Percentiles rank a stretch among this genome's conserved stretches.
phyloP scores from a whole-genome alignment of 2,329 filamentous ascomycete genomes.

The Ilyonectria robusta region DNA sequence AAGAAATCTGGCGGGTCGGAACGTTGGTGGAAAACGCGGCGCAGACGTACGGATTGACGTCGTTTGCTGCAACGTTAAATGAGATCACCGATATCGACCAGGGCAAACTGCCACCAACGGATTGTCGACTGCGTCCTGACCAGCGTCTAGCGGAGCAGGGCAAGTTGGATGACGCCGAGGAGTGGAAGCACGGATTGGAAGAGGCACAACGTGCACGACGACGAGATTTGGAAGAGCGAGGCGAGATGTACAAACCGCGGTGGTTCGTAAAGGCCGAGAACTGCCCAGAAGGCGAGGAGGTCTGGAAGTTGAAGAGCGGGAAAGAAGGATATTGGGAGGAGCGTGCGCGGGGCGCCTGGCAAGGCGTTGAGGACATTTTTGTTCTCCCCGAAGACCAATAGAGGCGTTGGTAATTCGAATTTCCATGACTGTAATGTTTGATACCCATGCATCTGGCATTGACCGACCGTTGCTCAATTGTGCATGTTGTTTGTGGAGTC shows the following conservation, averaged over 20 bases:
- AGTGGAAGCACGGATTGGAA: constrained; percentile 85
- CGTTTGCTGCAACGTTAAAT: constrained; percentile 89
- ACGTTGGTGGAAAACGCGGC: constrained; percentile 83
- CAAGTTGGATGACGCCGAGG: constrained; percentile 86
- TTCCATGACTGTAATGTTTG: constrained; percentile 11
- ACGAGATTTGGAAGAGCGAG: constrained; percentile 80
- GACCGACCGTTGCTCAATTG: background rate
- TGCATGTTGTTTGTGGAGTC: background rate
- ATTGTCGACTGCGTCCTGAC: constrained; percentile 87
- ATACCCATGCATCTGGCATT: background rate
- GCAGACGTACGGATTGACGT: constrained; percentile 89
- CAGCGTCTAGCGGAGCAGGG: constrained; percentile 88
- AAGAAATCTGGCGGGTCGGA: constrained; percentile 85
- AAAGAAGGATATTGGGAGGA: constrained; percentile 97
- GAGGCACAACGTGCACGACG: constrained; percentile 85
- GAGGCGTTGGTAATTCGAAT: constrained; percentile 26
- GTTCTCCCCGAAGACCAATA: constrained; percentile 42
- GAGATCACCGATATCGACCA: constrained; percentile 87
- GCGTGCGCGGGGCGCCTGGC: constrained; percentile 78
- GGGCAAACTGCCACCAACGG: constrained; percentile 82
- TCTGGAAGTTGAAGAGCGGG: constrained; percentile 83
- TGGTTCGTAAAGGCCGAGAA: constrained; percentile 87
- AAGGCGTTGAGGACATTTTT: constrained; percentile 67
- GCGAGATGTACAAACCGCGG: constrained; percentile 79
- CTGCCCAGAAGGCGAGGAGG: constrained; percentile 72